These are phyloP conservation scores for Coemansia sp. DNA, from an alignment of 192 early-diverging fungal genomes.

Conservation along the genomic window DNA sequence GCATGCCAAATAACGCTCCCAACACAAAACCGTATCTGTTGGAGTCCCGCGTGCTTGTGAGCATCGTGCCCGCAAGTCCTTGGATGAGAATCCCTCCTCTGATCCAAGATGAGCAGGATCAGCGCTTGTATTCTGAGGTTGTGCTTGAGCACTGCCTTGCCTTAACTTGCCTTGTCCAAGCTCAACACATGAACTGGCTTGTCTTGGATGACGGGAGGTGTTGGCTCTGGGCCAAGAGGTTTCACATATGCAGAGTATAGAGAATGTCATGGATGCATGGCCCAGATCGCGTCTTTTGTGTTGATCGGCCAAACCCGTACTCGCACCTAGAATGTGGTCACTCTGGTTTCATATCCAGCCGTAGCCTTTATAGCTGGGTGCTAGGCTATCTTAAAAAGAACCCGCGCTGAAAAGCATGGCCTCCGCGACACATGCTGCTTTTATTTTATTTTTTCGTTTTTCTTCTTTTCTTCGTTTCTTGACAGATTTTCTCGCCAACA, in stretches of 20 bases:
- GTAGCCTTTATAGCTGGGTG: neutral
- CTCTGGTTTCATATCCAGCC: slow-evolving; percentile 7
- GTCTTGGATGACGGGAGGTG: neutral
- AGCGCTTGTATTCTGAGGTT: no score
- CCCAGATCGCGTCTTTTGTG: slow-evolving; percentile 4
- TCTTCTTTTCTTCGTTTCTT: neutral
- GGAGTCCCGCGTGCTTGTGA: neutral
- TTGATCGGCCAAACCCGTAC: slow-evolving; percentile 6
- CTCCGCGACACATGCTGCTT: neutral
- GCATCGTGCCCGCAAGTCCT: no score
- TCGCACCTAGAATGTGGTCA: slow-evolving; percentile 1
- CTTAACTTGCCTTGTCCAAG: no score
- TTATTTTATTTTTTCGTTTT: neutral
- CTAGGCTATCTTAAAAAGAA: neutral
- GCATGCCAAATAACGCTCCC: neutral
- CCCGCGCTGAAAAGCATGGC: neutral
- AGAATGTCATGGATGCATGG: neutral
- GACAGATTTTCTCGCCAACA: neutral
- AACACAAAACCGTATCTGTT: neutral
- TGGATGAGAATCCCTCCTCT: no score
- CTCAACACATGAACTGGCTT: neutral
- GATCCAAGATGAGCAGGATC: no score
- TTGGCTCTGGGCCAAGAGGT: neutral
- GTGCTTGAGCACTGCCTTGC: no score
- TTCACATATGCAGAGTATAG: neutral